Evolutionary conservation across 139 green algal genomes (phyloP).

Genomic region (Edaphochlamys debaryana): DNA sequence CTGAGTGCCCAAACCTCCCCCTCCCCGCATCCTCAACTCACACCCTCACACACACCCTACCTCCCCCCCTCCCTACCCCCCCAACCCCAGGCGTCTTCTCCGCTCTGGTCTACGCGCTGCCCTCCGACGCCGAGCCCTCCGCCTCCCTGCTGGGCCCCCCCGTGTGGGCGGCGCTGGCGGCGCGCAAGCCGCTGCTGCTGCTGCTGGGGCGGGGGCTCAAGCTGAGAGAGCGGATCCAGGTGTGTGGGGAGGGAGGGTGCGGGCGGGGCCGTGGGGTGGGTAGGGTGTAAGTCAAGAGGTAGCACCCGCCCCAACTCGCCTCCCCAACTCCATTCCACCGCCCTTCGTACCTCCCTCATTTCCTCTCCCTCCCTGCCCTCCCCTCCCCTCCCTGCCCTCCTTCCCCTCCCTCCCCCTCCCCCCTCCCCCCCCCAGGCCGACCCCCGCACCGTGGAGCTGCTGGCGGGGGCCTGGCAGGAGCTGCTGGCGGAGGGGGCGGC

Average conservation of each 20-base stretch:
- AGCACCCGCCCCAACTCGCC: no score
- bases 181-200: conserved; percentile 36
- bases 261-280: not conserved
- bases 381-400: not conserved
- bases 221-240: conserved; percentile 14
- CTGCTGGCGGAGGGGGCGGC: conserved; percentile 32
- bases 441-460: conserved; percentile 11
- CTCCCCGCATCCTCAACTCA: no score
- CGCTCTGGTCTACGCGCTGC: conserved; percentile 23
- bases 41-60: no score
- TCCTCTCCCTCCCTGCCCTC: no score
- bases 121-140: not conserved
- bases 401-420: not conserved
- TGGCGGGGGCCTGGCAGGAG: not conserved
- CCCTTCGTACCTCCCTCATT: no score
- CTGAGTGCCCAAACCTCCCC: no score
- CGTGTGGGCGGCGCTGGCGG: conserved; percentile 43
- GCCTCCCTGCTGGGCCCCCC: not conserved
- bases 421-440: conserved; percentile 2
- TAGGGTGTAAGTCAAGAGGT: not conserved
- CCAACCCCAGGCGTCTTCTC: conserved; percentile 17
- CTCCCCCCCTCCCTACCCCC: not conserved
- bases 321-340: not conserved
- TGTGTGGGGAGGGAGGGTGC: no score
- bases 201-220: conserved; percentile 42